A percentile compares a stretch with the other conserved stretches of the same genome.
Conservation (phyloP, 2,329 filamentous ascomycete genomes). For the Trichoderma semiorbis region DNA sequence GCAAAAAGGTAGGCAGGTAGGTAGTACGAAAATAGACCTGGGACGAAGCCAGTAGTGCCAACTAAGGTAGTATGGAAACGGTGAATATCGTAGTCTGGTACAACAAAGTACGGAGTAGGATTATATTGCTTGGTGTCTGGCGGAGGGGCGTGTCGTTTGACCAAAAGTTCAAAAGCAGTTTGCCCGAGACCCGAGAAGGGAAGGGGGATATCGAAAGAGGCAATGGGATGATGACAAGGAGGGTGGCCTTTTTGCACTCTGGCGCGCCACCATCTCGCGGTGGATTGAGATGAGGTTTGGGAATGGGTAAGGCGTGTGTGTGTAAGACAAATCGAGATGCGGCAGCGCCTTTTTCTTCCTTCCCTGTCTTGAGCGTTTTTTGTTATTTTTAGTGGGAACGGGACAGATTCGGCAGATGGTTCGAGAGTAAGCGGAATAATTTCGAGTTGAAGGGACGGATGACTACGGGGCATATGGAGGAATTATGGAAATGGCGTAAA, state of each 20-base stretch:
- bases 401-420: constrained; percentile 13
- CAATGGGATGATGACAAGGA: constrained; percentile 10
- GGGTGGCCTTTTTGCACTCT: neutral
- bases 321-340: neutral
- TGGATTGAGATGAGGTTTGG: neutral
- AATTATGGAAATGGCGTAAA: neutral
- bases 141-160: neutral
- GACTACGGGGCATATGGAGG: neutral
- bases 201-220: neutral
- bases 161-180: neutral
- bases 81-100: neutral
- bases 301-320: neutral
- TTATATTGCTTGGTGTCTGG: neutral
- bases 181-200: neutral
- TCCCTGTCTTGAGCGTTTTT: neutral
- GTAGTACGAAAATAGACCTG: neutral
- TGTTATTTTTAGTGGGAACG: neutral
- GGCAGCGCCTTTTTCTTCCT: neutral
- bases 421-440: constrained; percentile 11
- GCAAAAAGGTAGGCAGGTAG: neutral
- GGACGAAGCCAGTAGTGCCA: neutral
- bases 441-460: neutral
- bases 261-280: neutral
- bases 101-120: neutral
- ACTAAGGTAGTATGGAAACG: neutral